Base-by-base conservation (phyloP, 2,329 filamentous ascomycete species). In the Didymella glomerata region DNA sequence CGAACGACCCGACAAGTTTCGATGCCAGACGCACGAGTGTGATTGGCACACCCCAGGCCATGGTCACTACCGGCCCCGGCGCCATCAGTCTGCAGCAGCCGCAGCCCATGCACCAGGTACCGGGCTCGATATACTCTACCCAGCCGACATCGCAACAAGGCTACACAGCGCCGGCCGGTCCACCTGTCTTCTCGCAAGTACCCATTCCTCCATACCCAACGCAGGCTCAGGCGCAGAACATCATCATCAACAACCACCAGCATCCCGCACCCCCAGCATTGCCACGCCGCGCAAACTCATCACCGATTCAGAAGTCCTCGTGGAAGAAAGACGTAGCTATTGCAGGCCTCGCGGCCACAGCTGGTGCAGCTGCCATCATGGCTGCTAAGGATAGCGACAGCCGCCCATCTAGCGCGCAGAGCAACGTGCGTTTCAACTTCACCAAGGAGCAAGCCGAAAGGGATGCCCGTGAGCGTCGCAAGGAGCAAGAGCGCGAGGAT, bases 21-120 rank as follows among this genome's bases (percentile, higher is more conserved):
- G 88, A 91, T 63, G 85, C 82, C 48, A 70, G 73, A 60, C 81
- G 82, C 30, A 80, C 78, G 22, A 85, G 86, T 36, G 71, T 81
- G n/a, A 73, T 81, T 14, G 81, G 81, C 16, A 72, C 75, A 57
- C 76, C 69, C 14, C 75, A 76, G 51, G 71, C 74, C 48, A 45
- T 75, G 4, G 54, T 76, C 13, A 74, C 74, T 16, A 66, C 74
- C 8, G 68, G 70, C 32, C 71, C 72, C 9, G 74, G 69, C 81
- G 82, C 86, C 0, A 84, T 92, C 30, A 87, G 88, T 11, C 82
- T 97, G n/a, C 90, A 95, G 73, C 92, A 96, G 68, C 93, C 93
- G 2, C 89, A 93, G 67, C 93, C 93, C 2, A 85, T 91, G 58
- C 83, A 85, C 2, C 91, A 91, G 0, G 87, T 96, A 2, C 88